Evolutionary conservation across 148 eudicot species (phyloP), one percentile per base, ranked within the genome.

Genomic region (Simmondsia chinensis): DNA sequence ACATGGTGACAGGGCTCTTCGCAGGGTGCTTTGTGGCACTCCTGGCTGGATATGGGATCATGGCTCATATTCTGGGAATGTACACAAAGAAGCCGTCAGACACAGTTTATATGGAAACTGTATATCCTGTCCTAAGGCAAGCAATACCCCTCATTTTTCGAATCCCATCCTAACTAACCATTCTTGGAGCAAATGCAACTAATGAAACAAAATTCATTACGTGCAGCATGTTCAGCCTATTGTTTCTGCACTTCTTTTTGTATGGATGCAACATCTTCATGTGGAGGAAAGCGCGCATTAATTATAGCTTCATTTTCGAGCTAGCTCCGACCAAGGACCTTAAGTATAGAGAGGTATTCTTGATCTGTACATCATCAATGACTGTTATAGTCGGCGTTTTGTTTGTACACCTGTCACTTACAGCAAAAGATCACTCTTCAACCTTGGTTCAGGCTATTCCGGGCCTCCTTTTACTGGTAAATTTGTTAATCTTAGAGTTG

Each of bases 241-340:
- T 85, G 65, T 91, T 91, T 63, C 73, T 91, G 4, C 97, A 91
- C 66, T 69, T 85, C 47, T 85, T 91, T 44, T 42, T 91, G 35
- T 82, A 75, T 22, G 97, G 97, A 36, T 91, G 97, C 86, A 91
- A 91, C 57, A 91, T 91, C 56, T 82, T 91, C 56, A 69, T 73
- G 73, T 91, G 97, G 97, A 70, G 80, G 48, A 85, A 74, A 50
- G 68, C 94, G 20, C 74, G 88, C 4, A 76, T 91, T 60, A 91
- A 91, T 24, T 85, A 79, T 46, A 66, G 72, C 71, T 91, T 91
- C 83, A 91, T 91, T 61, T 82, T 91, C 11, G 97, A 85, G 69
- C 64, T 85, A 16, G 63, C 83, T 26, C 79, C 69, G 3, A 76
- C 79, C 4, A 79, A 69, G 20, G 97, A 82, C 51, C 86, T 91